phyloP scores from a whole-genome alignment of 2,329 filamentous ascomycete genomes.

The Penicillium aurantiogriseum region DNA sequence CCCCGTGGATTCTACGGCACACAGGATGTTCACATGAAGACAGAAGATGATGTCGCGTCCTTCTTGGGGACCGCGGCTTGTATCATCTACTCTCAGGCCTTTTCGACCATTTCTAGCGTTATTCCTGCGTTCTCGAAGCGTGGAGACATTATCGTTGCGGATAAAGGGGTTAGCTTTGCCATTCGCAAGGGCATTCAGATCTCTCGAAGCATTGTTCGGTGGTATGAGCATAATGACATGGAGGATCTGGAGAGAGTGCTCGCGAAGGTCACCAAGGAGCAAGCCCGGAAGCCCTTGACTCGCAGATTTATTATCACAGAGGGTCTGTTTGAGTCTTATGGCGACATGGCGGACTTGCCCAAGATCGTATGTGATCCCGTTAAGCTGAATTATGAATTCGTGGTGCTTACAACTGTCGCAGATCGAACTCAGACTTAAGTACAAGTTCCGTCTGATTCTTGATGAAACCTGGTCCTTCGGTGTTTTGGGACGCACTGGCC shows the following conservation, averaged over 20 bases:
- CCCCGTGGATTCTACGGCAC: conserved; percentile 98
- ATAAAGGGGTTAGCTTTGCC: conserved; percentile 88
- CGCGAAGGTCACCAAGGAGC: conserved; percentile 81
- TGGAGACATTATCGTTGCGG: conserved; percentile 94
- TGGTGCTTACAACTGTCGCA: conserved; percentile 34
- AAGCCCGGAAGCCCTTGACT: conserved; percentile 83
- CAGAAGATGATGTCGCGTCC: conserved; percentile 86
- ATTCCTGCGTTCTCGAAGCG: conserved; percentile 97
- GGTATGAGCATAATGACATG: conserved; percentile 97
- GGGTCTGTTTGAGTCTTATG: conserved; percentile 85
- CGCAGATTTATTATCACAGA: conserved; percentile 95
- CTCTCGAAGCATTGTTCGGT: conserved; percentile 82
- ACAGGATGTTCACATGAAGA: conserved; percentile 97
- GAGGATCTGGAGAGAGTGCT: conserved; percentile 85
- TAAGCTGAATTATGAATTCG: neutral
- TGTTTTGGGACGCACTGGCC: conserved; percentile 84
- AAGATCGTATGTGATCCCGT: conserved; percentile 62
- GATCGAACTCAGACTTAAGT: conserved; percentile 89
- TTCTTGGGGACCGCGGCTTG: conserved; percentile 84
- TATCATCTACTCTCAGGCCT: conserved; percentile 94
- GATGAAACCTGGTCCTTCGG: conserved; percentile 98
- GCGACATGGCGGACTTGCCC: conserved; percentile 80
- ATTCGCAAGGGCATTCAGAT: conserved; percentile 94
- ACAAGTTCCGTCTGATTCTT: conserved; percentile 96
- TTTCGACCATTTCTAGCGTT: conserved; percentile 94